phyloP scores from a whole-genome alignment of 1,284 basidiomycete species.

The Microbotryomycetes sp. region DNA sequence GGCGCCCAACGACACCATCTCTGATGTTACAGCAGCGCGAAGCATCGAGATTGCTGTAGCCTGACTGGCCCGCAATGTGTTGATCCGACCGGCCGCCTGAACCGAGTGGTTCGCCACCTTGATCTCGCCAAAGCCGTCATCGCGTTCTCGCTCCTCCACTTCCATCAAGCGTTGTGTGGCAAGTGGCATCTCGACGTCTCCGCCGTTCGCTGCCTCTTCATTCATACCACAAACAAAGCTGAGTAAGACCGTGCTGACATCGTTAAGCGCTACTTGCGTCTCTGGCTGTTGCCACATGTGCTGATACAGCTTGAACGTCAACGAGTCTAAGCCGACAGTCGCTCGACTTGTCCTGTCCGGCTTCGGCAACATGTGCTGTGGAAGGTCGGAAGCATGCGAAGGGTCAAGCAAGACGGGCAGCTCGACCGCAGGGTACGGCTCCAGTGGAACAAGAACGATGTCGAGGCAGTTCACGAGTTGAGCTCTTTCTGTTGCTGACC shows the following conservation, averaged over 20 bases:
- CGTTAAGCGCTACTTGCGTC: slow-evolving; percentile 11
- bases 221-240: slow-evolving; percentile 11
- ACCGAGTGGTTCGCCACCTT: slow-evolving; percentile 45
- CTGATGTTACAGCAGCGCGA: slow-evolving; percentile 20
- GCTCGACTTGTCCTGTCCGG: neutral
- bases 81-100: slow-evolving; percentile 29
- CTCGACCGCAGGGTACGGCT: slow-evolving; percentile 38
- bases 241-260: slow-evolving; percentile 14
- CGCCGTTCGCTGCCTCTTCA: neutral
- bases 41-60: neutral
- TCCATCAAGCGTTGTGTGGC: slow-evolving; percentile 16
- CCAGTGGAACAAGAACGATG: slow-evolving; percentile 49
- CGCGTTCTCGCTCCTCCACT: slow-evolving; percentile 38
- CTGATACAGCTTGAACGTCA: slow-evolving; percentile 9
- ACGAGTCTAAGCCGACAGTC: neutral
- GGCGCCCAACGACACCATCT: slow-evolving; percentile 19
- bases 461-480: slow-evolving; percentile 60
- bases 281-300: slow-evolving; percentile 13
- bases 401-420: slow-evolving; percentile 55
- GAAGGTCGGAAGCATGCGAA: slow-evolving; percentile 60
- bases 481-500: slow-evolving; percentile 57
- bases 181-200: slow-evolving; percentile 1
- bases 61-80: neutral
- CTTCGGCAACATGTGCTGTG: slow-evolving; percentile 48
- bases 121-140: slow-evolving; percentile 62